Evolutionary conservation across 805 yeast species (phyloP).

Genomic region (Lachancea quebecensis): DNA sequence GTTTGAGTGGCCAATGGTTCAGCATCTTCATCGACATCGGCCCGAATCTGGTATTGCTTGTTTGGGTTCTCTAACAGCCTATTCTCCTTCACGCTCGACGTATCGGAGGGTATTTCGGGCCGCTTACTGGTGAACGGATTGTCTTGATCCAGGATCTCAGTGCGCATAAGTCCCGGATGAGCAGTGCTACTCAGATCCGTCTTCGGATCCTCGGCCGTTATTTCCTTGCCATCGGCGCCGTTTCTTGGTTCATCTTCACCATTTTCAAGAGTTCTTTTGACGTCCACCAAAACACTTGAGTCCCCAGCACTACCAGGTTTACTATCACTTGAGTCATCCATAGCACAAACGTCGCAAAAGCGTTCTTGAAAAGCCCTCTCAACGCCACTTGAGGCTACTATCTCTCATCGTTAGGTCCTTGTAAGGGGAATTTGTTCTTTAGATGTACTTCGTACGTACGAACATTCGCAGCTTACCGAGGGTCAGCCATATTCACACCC

Average conservation of each 20-base stretch:
- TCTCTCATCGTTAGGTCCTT: background rate
- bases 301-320: background rate
- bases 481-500: too few species aligned
- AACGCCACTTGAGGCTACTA: background rate
- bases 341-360: background rate
- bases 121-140: slow-evolving; percentile 24
- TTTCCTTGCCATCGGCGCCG: background rate
- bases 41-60: slow-evolving; percentile 1
- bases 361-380: background rate
- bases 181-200: background rate
- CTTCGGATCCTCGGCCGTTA: background rate
- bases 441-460: background rate
- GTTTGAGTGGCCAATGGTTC: background rate
- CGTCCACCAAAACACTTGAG: slow-evolving; percentile 3
- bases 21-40: slow-evolving; percentile 5
- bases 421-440: background rate
- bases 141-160: slow-evolving; percentile 24
- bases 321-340: slow-evolving; percentile 1
- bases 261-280: slow-evolving; percentile 2
- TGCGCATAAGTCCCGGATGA: slow-evolving; percentile 17
- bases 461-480: too few species aligned
- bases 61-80: slow-evolving; percentile 14
- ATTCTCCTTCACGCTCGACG: slow-evolving; percentile 3
- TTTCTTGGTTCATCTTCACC: background rate
- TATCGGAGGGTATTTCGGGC: background rate